Evolutionary conservation across 495 filamentous ascomycete species (phyloP).

Genomic region (Penicillium simplicissimum): DNA sequence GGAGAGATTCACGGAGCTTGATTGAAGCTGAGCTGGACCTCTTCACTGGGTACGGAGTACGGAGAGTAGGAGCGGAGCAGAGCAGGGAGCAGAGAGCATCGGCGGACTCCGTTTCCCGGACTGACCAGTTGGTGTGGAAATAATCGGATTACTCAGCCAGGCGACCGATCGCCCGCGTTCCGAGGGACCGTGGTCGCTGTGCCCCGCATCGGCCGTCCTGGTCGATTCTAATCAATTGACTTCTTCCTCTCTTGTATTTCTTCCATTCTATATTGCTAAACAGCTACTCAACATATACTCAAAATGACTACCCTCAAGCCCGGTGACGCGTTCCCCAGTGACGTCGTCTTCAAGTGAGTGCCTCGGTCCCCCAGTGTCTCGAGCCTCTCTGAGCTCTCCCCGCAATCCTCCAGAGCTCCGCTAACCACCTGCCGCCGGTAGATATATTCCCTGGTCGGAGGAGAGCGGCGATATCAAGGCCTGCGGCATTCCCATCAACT

Average conservation of each 20-base stretch:
- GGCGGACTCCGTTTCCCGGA: slow-evolving; percentile 1
- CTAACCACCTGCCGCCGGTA: slow-evolving; percentile 26
- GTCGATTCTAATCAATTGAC: not conserved
- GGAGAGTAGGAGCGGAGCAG: no score
- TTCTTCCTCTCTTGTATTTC: not conserved
- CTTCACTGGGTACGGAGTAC: no score
- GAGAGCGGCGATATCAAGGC: slow-evolving; percentile 64
- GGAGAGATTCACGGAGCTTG: no score
- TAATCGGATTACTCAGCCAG: not conserved
- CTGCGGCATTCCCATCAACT: slow-evolving; percentile 75
- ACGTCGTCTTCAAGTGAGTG: slow-evolving; percentile 68
- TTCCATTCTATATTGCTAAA: no score
- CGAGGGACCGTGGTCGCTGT: not conserved
- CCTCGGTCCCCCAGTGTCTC: slow-evolving; percentile 1
- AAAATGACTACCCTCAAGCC: slow-evolving; percentile 66
- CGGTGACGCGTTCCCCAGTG: slow-evolving; percentile 79
- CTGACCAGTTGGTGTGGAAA: not conserved
- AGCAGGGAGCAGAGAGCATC: not conserved
- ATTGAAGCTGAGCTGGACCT: no score
- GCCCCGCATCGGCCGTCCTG: slow-evolving; percentile 2
- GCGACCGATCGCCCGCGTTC: no score
- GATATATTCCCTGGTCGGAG: slow-evolving; percentile 68
- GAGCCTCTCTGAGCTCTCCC: not conserved
- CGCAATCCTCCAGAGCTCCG: slow-evolving; percentile 1
- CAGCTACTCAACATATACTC: not conserved